Conservation (phyloP, 75 land plant genomes). For the Pinus tabuliformis region DNA sequence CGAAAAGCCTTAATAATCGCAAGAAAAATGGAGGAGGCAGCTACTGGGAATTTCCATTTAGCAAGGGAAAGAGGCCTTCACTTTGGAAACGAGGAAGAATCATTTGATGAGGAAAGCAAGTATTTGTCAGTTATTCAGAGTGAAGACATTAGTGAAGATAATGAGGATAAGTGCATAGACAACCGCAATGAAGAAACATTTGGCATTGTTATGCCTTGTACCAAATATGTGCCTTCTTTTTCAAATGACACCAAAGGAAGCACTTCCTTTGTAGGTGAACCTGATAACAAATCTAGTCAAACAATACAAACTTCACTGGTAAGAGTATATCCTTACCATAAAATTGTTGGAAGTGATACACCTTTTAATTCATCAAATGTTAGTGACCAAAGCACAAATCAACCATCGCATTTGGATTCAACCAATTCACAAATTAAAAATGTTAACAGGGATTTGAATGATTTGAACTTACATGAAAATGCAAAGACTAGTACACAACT, state of each 20-base stretch:
- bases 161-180: constrained; percentile 42
- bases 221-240: constrained; percentile 10
- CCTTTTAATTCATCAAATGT: not conserved
- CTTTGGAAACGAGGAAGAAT: constrained; percentile 44
- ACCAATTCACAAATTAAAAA: not conserved
- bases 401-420: not conserved
- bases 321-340: not conserved
- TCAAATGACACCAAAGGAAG: constrained; percentile 20
- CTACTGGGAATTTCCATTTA: constrained; percentile 69
- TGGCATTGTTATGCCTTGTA: constrained; percentile 30
- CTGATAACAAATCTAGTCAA: constrained; percentile 14
- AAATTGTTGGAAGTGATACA: not conserved
- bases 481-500: no score
- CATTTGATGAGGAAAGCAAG: constrained; percentile 80
- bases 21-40: constrained; percentile 85
- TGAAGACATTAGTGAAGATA: constrained; percentile 44
- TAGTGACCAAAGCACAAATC: not conserved
- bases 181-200: constrained; percentile 67
- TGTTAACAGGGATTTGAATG: not conserved
- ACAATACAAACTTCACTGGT: constrained; percentile 20
- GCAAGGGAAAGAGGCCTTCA: constrained; percentile 86
- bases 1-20: constrained; percentile 77
- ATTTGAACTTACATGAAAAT: no score
- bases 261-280: constrained; percentile 3
- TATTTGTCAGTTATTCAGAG: constrained; percentile 73